Conservation (phyloP, 2,329 filamentous ascomycete species). For the Chaetomium sp. region DNA sequence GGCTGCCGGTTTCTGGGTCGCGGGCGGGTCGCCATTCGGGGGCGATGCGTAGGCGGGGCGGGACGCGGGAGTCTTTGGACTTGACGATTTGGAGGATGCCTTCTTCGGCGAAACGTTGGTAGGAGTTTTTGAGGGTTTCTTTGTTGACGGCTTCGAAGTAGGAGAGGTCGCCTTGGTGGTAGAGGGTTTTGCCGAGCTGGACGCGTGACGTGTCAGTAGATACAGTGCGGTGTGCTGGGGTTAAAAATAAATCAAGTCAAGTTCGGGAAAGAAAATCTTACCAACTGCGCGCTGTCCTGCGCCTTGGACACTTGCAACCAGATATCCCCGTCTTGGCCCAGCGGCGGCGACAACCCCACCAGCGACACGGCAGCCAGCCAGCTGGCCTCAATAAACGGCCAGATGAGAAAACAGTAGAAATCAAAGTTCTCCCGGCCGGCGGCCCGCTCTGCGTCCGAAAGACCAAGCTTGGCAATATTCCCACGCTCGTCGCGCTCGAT, state of each 20-base stretch:
- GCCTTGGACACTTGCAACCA: slow-evolving; percentile 76
- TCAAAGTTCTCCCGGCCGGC: slow-evolving; percentile 90
- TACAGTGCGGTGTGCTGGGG: background rate
- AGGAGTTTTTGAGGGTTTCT: slow-evolving; percentile 92
- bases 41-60: slow-evolving; percentile 60
- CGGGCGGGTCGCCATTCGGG: slow-evolving; percentile 68
- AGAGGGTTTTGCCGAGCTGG: slow-evolving; percentile 91
- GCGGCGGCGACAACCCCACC: slow-evolving; percentile 75
- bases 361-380: slow-evolving; percentile 89
- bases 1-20: slow-evolving; percentile 51
- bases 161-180: slow-evolving; percentile 92
- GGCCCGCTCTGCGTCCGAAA: slow-evolving; percentile 68
- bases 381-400: slow-evolving; percentile 92
- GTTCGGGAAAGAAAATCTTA: slow-evolving; percentile 35
- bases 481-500: slow-evolving; percentile 52
- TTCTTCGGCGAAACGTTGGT: slow-evolving; percentile 80
- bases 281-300: slow-evolving; percentile 74
- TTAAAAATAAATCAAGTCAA: no score
- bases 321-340: slow-evolving; percentile 49
- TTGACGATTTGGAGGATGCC: slow-evolving; percentile 75
- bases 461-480: slow-evolving; percentile 60
- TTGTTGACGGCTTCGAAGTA: slow-evolving; percentile 99
- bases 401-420: slow-evolving; percentile 97
- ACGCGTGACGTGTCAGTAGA: background rate
- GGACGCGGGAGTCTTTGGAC: slow-evolving; percentile 56